Evolutionary conservation across 148 eudicot genomes (phyloP), one percentile per base, ranked within the genome.

Genomic region (Rhododendron molle): DNA sequence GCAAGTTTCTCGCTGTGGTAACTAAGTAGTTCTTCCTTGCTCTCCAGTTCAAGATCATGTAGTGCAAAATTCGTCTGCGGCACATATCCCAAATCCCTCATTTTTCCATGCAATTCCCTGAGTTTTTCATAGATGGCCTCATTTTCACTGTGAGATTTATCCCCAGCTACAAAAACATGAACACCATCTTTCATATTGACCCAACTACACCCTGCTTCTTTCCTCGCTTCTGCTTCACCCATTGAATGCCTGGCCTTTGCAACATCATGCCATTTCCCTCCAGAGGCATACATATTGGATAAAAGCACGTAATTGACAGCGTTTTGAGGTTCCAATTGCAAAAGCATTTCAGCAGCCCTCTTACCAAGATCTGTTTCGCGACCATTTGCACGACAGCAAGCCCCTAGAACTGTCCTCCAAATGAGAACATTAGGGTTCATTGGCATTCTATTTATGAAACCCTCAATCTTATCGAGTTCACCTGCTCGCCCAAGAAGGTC

Each of bases 161-260:
- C 97, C 34, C 96, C 93, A 16, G 97, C 92, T 32, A 94, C 96
- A 86, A 95, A 94, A 71, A 91, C 90, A 86, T 95, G 97, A 15
- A 94, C 88, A 43, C 96, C 96, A 32, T 91, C 96, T 83, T 91
- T 93, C 96, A 93, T 91, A 15, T 90, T 88, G 36, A 94, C 95
- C 98, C 98, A 96, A 89, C 98, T 96, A 78, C 93, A 90, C 2
- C 98, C 98, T n/a, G 94, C 90, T 88, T 92, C 94, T 88, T 96
- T 96, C 86, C 85, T 94, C 21, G 81, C 91, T 21, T 88, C 90
- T 30, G 91, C 93, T 73, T 82, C 34, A 81, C 87, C 89, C 98
- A 96, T 93, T 34, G 88, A 85, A 82, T 85, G 81, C 60, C 98
- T 86, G 40, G 94, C 90, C 47, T 86, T 90, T 44, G 93, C 92